Evolutionary conservation across 768 basidiomycete species (phyloP).

Genomic region (Panaeolus cyanescens): DNA sequence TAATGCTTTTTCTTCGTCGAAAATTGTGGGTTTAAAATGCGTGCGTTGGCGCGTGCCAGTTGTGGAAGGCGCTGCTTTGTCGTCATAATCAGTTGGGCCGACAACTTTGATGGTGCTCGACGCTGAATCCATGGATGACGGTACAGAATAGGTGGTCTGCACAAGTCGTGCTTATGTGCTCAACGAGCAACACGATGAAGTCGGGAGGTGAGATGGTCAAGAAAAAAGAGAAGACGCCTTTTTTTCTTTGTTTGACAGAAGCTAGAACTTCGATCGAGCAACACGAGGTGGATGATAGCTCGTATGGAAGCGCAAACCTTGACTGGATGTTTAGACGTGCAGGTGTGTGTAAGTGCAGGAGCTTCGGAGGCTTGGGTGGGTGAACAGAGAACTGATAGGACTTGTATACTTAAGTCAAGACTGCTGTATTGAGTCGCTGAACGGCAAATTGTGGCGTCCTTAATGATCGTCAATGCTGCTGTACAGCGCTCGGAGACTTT

Average conservation of each 20-base stretch:
- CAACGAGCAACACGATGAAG: neutral
- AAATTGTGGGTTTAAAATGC: conserved; percentile 5
- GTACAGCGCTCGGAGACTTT: too few species aligned
- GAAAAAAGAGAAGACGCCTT: neutral
- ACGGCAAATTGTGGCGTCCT: neutral
- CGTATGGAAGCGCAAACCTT: neutral
- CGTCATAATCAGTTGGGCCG: neutral
- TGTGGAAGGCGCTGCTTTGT: neutral
- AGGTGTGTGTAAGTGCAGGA: neutral
- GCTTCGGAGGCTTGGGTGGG: neutral
- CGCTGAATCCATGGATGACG: neutral
- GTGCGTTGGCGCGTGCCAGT: conserved; percentile 5
- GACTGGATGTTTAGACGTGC: neutral
- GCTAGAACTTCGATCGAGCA: too few species aligned
- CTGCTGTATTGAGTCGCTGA: neutral
- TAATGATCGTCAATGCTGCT: neutral
- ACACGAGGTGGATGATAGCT: neutral
- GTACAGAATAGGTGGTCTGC: too few species aligned
- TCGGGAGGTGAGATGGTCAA: neutral
- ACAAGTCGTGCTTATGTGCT: neutral
- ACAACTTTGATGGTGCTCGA: neutral
- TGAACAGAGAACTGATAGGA: neutral
- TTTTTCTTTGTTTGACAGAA: too few species aligned
- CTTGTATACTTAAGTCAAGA: neutral
- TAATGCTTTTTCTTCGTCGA: conserved; percentile 16